phyloP scores from a whole-genome alignment of 2,329 filamentous ascomycete genomes.

The Ramichloridium luteum region DNA sequence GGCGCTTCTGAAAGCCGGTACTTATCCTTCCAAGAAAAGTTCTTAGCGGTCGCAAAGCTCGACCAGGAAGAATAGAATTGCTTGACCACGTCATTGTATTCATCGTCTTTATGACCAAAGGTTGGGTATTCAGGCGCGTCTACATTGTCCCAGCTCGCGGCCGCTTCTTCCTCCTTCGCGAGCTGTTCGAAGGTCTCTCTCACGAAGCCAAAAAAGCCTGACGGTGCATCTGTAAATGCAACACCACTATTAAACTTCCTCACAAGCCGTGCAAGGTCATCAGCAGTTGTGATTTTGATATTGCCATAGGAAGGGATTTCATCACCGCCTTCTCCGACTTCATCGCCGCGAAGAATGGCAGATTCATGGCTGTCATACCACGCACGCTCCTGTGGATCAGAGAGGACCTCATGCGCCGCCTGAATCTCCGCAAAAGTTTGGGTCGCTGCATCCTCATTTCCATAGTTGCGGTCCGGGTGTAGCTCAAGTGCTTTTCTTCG shows the following conservation, averaged over 20 bases:
- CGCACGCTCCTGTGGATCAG: slow-evolving; percentile 84
- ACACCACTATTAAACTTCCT: slow-evolving; percentile 67
- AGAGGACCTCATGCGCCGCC: slow-evolving; percentile 88
- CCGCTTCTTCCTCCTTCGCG: slow-evolving; percentile 65
- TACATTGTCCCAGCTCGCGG: slow-evolving; percentile 55
- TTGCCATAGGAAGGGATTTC: slow-evolving; percentile 58
- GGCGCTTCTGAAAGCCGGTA: slow-evolving; percentile 77
- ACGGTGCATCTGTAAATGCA: slow-evolving; percentile 66
- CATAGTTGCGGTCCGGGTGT: slow-evolving; percentile 87
- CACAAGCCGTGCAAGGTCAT: slow-evolving; percentile 68
- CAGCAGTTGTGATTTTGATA: slow-evolving; percentile 62
- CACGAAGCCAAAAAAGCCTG: slow-evolving; percentile 75
- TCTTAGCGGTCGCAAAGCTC: slow-evolving; percentile 71
- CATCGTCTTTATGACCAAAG: slow-evolving; percentile 67
- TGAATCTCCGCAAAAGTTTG: slow-evolving; percentile 82
- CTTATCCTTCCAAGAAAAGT: slow-evolving; percentile 79
- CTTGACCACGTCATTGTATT: slow-evolving; percentile 63
- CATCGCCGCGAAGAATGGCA: slow-evolving; percentile 61
- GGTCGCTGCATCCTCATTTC: slow-evolving; percentile 73
- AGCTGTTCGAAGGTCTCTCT: slow-evolving; percentile 67
- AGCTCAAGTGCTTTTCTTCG: slow-evolving; percentile 80
- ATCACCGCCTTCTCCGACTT: slow-evolving; percentile 37
- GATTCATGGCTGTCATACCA: slow-evolving; percentile 97
- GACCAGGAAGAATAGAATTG: slow-evolving; percentile 74
- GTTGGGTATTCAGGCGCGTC: slow-evolving; percentile 58